Evolutionary conservation across 2,329 filamentous ascomycete genomes (phyloP).

Genomic region (Paecilomyces formosus): DNA sequence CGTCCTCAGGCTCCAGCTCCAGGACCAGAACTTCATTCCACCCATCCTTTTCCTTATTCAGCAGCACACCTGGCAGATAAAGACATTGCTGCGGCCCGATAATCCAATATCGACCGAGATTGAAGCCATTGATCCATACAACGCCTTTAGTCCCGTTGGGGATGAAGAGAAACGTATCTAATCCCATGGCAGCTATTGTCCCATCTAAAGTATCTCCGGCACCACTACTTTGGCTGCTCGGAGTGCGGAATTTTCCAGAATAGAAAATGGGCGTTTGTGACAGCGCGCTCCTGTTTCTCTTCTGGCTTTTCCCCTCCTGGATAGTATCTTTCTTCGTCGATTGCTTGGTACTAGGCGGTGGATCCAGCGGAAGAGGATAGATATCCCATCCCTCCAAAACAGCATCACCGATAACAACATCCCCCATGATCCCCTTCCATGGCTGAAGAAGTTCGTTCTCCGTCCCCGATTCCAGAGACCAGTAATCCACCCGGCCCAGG

Average conservation of each 20-base stretch:
- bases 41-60: constrained; percentile 27
- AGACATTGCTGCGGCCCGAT: constrained; percentile 44
- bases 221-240: not conserved
- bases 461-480: constrained; percentile 15
- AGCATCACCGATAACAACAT: constrained; percentile 33
- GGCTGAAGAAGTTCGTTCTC: constrained; percentile 34
- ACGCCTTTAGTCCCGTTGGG: constrained; percentile 38
- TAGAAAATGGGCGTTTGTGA: constrained; percentile 10
- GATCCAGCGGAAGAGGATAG: constrained; percentile 31
- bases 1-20: constrained; percentile 34
- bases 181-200: constrained; percentile 5
- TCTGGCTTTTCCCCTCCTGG: not conserved
- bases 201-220: constrained; percentile 1
- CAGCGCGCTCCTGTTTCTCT: constrained; percentile 8
- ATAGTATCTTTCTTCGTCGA: not conserved
- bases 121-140: constrained; percentile 41
- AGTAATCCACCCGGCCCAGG: constrained; percentile 44
- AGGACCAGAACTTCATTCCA: constrained; percentile 37
- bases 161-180: constrained; percentile 34
- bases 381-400: constrained; percentile 33
- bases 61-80: constrained; percentile 36
- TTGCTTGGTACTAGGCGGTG: not conserved
- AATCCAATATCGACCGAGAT: constrained; percentile 42
- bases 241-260: constrained; percentile 20
- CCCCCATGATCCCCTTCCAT: constrained; percentile 38